Evolutionary conservation across 2,329 filamentous ascomycete genomes (phyloP), one percentile per base, ranked within the genome.

Genomic region (Fusarium sp.): DNA sequence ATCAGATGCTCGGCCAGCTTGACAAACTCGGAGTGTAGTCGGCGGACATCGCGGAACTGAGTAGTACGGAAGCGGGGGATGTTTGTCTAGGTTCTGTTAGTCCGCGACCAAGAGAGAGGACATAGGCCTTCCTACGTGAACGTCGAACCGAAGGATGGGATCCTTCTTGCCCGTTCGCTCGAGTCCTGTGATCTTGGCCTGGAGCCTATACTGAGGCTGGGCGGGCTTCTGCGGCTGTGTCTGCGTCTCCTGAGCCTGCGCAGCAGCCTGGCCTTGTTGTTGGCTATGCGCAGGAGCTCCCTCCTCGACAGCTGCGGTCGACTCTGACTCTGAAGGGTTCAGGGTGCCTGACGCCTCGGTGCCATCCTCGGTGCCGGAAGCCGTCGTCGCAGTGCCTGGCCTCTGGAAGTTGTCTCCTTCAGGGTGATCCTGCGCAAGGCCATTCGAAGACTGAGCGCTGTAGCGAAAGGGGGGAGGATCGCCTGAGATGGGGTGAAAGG

Each of bases 31-130:
- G 94, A 95, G 84, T 99, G 97, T 71, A 97, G 93, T 70, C 97
- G 94, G 78, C 97, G 94, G 75, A 99, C 95, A 84, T 99, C 97
- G 80, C 97, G 95, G 85, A 98, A 99, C 83, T 99, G 97, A 6
- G 97, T 99, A 1, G 97, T 99, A 78, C 97, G 91, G 84, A 98
- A 99, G 77, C 96, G 96, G 63, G 96, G 95, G n/a, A 99, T 93
- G 84, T 99, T 99, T 75, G 97, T 99, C 97, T 99, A 66, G 5
- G 45, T 16, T 59, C 40, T 75, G 78, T 81, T 71, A 82, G 79
- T 65, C 29, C n/a, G 52, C 31, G 57, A 20, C 52, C 18, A 13
- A 25, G 9, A 9, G 62, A 56, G 16, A 61, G 20, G 5, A n/a
- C 8, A 25, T 31, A 59, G 35, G 29, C 40, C 33, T 62, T 77